Conservation (phyloP, 1,139 yeast genomes). For the Saccharomyces uvarum region DNA sequence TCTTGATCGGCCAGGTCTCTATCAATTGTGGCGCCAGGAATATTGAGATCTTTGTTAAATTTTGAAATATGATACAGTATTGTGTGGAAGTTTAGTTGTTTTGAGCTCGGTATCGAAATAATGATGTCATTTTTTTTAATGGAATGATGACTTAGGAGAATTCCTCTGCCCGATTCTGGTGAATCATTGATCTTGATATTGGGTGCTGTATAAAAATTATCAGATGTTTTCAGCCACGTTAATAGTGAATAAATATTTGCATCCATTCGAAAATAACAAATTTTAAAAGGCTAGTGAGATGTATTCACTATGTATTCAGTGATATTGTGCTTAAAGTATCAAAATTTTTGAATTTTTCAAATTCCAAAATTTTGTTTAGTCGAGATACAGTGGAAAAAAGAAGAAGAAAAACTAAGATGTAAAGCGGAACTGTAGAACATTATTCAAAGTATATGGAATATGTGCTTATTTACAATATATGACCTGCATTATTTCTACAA, state of each 20-base stretch:
- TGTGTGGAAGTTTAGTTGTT: slow-evolving; percentile 54
- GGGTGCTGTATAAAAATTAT: slow-evolving; percentile 14
- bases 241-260: slow-evolving; percentile 11
- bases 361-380: neutral
- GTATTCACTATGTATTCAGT: neutral
- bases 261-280: slow-evolving; percentile 10
- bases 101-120: slow-evolving; percentile 50
- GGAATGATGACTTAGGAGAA: slow-evolving; percentile 36
- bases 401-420: neutral
- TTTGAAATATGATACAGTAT: slow-evolving; percentile 39
- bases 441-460: neutral
- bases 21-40: slow-evolving; percentile 20
- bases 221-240: slow-evolving; percentile 21
- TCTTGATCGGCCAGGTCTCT: slow-evolving; percentile 18
- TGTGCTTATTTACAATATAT: neutral
- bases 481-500: neutral
- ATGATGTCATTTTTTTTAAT: slow-evolving; percentile 40
- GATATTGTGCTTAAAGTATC: neutral
- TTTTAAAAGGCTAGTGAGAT: neutral
- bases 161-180: slow-evolving; percentile 55
- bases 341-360: neutral
- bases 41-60: slow-evolving; percentile 24
- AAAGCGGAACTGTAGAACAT: neutral
- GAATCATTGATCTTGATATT: slow-evolving; percentile 31
- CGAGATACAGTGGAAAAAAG: neutral